These are phyloP conservation scores for Ceratobasidium sp. DNA, from an alignment of 1,284 basidiomycete species.

Conservation along the genomic window DNA sequence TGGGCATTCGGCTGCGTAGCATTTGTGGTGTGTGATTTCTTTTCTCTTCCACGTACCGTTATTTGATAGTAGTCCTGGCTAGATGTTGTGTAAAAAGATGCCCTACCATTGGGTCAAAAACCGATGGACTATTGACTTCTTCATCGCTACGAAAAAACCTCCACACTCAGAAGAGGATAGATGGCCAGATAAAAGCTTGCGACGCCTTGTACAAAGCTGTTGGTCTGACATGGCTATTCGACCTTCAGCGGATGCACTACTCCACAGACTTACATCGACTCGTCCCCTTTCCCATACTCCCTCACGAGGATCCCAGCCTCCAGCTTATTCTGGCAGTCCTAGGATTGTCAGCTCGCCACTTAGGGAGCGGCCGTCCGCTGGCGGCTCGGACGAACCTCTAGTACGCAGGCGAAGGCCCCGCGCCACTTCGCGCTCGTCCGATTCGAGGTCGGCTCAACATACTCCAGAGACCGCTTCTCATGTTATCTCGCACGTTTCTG, in stretches of 20 bases:
- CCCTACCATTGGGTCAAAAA: slow-evolving; percentile 34
- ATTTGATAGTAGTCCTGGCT: background rate
- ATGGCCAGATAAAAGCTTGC: slow-evolving; percentile 15
- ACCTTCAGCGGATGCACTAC: slow-evolving; percentile 3
- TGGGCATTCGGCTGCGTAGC: slow-evolving; percentile 37
- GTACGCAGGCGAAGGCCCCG: too few species aligned
- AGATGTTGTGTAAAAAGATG: slow-evolving; percentile 34
- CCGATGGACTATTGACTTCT: slow-evolving; percentile 27
- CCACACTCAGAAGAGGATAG: slow-evolving; percentile 18
- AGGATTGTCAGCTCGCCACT: background rate
- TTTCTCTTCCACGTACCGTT: background rate
- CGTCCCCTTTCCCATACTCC: background rate
- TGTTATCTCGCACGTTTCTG: background rate
- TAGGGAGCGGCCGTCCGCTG: background rate
- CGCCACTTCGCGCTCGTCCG: background rate
- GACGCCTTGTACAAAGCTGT: slow-evolving; percentile 19
- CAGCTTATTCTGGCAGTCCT: slow-evolving; percentile 3
- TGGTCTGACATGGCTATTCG: slow-evolving; percentile 22
- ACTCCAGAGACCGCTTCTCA: background rate
- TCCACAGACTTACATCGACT: background rate
- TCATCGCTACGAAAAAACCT: slow-evolving; percentile 27
- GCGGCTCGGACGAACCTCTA: too few species aligned
- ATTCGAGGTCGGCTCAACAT: background rate
- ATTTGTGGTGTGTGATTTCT: slow-evolving; percentile 21
- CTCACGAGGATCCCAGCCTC: background rate